These are phyloP conservation scores for Cryptococcus sp. DNA, from an alignment of 1,284 basidiomycete species.

Conservation along the genomic window DNA sequence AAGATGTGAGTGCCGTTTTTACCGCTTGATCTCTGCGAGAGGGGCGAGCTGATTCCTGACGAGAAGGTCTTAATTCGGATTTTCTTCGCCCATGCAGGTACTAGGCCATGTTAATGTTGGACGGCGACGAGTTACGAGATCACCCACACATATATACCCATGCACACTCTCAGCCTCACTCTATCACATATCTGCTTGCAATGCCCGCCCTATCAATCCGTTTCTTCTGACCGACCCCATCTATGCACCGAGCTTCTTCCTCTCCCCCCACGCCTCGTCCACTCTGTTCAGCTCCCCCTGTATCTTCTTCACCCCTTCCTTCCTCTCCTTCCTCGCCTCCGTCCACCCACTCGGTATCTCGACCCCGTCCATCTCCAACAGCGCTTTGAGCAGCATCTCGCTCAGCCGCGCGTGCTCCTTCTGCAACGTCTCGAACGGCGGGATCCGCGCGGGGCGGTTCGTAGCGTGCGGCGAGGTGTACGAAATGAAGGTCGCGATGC, in stretches of 20 bases:
- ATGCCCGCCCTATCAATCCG: background rate
- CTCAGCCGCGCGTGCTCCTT: slow-evolving; percentile 48
- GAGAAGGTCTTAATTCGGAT: slow-evolving; percentile 33
- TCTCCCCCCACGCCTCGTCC: slow-evolving; percentile 50
- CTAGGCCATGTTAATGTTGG: slow-evolving; percentile 8
- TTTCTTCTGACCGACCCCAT: background rate
- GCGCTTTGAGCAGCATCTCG: slow-evolving; percentile 51
- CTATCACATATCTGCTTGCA: slow-evolving; percentile 8
- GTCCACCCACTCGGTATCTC: slow-evolving; percentile 49
- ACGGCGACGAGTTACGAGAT: background rate
- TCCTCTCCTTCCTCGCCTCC: slow-evolving; percentile 51
- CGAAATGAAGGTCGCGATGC: slow-evolving; percentile 37
- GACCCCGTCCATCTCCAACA: slow-evolving; percentile 53
- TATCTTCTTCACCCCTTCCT: slow-evolving; percentile 51
- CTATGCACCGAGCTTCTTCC: slow-evolving; percentile 39
- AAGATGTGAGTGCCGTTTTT: slow-evolving; percentile 51
- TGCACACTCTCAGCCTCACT: background rate
- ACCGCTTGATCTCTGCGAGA: background rate
- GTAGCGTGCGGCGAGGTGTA: slow-evolving; percentile 32
- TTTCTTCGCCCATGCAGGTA: slow-evolving; percentile 22
- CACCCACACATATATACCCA: slow-evolving; percentile 5
- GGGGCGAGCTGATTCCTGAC: slow-evolving; percentile 36
- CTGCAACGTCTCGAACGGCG: slow-evolving; percentile 40
- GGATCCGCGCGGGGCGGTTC: slow-evolving; percentile 37
- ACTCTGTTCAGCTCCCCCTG: slow-evolving; percentile 51